Evolutionary conservation across 805 yeast species (phyloP).

Genomic region (Candida morakotiae): DNA sequence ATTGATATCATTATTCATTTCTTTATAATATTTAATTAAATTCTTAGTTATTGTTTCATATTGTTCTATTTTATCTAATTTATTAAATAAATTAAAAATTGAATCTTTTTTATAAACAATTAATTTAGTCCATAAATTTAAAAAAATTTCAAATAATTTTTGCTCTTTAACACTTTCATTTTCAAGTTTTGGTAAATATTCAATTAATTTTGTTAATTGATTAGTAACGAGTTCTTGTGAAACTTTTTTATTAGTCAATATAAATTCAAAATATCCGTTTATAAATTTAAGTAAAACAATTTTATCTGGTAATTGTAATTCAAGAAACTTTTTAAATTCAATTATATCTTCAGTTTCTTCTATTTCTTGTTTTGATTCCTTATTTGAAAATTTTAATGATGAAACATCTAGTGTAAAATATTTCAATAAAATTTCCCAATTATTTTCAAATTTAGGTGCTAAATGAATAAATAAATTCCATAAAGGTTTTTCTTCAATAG

Average conservation of each 20-base stretch:
- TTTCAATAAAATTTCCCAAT: conserved; percentile 37
- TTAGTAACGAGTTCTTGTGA: conserved; percentile 12
- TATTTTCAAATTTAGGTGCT: conserved; percentile 23
- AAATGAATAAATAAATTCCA: conserved; percentile 29
- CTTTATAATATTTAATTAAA: conserved; percentile 19
- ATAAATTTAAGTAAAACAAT: conserved; percentile 32
- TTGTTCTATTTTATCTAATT: conserved; percentile 19
- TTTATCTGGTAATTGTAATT: conserved; percentile 19
- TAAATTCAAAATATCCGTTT: conserved; percentile 33
- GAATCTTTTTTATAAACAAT: conserved; percentile 12
- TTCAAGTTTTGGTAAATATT: conserved; percentile 19
- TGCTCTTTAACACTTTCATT: conserved; percentile 18
- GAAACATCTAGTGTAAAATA: conserved; percentile 45
- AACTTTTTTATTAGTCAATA: conserved; percentile 23
- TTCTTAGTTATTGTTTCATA: conserved; percentile 23
- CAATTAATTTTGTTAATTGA: conserved; percentile 19
- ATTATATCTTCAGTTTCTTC: conserved; percentile 10
- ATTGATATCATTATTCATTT: conserved; percentile 12
- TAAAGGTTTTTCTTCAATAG: conserved; percentile 14
- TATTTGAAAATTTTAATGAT: conserved; percentile 21
- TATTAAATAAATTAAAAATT: conserved; percentile 19
- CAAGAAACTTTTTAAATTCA: conserved; percentile 27
- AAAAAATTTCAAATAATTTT: conserved; percentile 16
- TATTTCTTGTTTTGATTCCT: conserved; percentile 11
- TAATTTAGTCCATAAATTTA: conserved; percentile 24